Base-by-base conservation (phyloP, 306 rosid genomes). In the Mucuna pruriens region DNA sequence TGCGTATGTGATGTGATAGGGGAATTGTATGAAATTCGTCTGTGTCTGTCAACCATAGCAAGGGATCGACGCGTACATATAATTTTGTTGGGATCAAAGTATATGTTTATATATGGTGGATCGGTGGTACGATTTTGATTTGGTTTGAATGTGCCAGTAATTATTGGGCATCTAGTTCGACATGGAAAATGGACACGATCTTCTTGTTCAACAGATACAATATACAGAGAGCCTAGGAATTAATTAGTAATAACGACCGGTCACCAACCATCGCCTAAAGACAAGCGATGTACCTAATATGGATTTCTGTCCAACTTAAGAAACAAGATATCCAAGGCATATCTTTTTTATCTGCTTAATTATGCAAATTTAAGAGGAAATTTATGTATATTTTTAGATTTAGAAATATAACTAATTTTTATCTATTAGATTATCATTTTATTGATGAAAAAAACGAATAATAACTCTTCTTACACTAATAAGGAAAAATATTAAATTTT, bases 1-100 rank as follows among this genome's bases (percentile, higher is more conserved):
- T 80, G 54, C 36, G 31, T 33, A 79, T 5, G 20, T 46, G 12
- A 9, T 72, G 79, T 71, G 84, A 63, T 73, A 9, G 75, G 58
- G 66, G 31, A 44, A 23, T 33, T 62, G 15, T 76, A 33, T 74
- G 52, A 73, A 38, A 38, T n/a, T 62, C 31, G 51, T 7, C 2
- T 5, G 33, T 36, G 38, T 15, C 6, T 57, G 36, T 70, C 13
- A 7, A 29, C 31, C 39, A 40, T 34, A 36, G 72, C 49, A 63
- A 34, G n/a, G 9, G 40, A 12, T 34, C n/a, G 22, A 38, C 9
- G 31, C 25, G 5, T 34, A 34, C n/a, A 17, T 54, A 78, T 61
- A 11, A 45, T 33, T 76, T 29, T 40, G 17, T 38, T 39, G 68
- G 74, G 36, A 49, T 49, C 31, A 7, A 62, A 7, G 22, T 19